A percentile compares a stretch with the other conserved stretches of the same genome.
Conservation (phyloP, 2,329 filamentous ascomycete genomes). For the Penicillium decumbens region DNA sequence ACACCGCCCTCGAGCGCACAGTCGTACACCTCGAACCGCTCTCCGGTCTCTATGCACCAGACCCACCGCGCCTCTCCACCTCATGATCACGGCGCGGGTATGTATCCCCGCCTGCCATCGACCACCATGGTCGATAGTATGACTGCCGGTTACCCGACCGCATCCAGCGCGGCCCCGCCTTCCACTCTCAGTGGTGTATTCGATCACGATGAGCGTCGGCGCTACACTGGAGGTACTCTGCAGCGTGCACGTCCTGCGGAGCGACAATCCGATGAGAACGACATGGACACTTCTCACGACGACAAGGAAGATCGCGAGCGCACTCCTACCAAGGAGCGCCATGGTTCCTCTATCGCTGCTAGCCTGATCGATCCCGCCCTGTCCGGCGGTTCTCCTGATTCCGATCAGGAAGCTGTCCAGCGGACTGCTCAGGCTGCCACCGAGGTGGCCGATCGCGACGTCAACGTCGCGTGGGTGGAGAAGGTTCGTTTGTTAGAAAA, state of each 20-base stretch:
- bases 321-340: conserved; percentile 31
- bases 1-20: conserved; percentile 60
- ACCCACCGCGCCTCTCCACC: conserved; percentile 50
- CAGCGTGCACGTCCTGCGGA: conserved; percentile 50
- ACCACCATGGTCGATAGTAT: conserved; percentile 56
- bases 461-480: conserved; percentile 57
- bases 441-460: conserved; percentile 39
- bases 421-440: conserved; percentile 38
- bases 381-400: conserved; percentile 27
- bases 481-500: conserved; percentile 61
- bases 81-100: conserved; percentile 47
- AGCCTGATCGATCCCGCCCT: conserved; percentile 44
- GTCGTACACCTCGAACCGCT: conserved; percentile 60
- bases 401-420: conserved; percentile 30
- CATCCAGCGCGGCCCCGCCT: conserved; percentile 54
- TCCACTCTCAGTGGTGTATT: conserved; percentile 58
- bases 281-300: conserved; percentile 37
- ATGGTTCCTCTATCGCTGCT: conserved; percentile 27
- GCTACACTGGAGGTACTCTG: conserved; percentile 58
- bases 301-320: conserved; percentile 30
- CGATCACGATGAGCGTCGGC: conserved; percentile 56
- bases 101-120: conserved; percentile 61
- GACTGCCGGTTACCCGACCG: conserved; percentile 47
- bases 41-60: conserved; percentile 53
- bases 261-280: conserved; percentile 29